Evolutionary conservation across 2,329 filamentous ascomycete species (phyloP), one percentile per base, ranked within the genome.

Genomic region (Aureobasidium sp.): DNA sequence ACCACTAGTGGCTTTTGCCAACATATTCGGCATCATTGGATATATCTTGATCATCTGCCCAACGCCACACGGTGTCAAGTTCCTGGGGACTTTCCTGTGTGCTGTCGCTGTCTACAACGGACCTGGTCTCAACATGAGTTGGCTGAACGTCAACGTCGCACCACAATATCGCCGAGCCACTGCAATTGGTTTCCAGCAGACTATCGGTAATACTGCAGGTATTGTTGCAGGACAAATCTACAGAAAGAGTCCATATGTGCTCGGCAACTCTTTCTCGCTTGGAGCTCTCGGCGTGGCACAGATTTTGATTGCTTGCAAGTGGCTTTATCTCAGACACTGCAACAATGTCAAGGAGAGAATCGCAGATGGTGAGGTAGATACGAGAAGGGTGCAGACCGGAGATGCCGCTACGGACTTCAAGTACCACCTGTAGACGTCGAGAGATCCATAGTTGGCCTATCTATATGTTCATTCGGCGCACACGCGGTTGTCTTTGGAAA

Each of bases 221-320:
- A 76, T 81, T 9, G 77, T 79, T 0, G 76, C 78, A 0, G 78
- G 78, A 0, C 79, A 81, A 63, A 74, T 81, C 0, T 81, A 76
- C 61, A 68, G 51, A 15, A 67, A 25, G 62, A 67, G 59, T 61
- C 71, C 62, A 3, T 69, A 67, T 63, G 45, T 63, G 14, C 62
- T 63, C 20, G 62, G 62, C 14, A 63, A 63, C 41, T 20, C 55
- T 1, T 63, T 63, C 36, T 63, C 62, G 14, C 41, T 63, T 2
- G 62, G 62, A 36, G 62, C 62, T 8, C 47, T 63, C 15, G 56
- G 36, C 12, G 37, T 63, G 9, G 53, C 62, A 36, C 62, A 63
- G 17, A 37, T 60, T 3, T 27, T 63, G 36, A 58, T 63, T 34
- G 39, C 29, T 36, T 57, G 52, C 53, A 59, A 63, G 39, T 63